phyloP scores from a whole-genome alignment of 2,329 filamentous ascomycete genomes.

The Phaeophleospora eucalypticola region DNA sequence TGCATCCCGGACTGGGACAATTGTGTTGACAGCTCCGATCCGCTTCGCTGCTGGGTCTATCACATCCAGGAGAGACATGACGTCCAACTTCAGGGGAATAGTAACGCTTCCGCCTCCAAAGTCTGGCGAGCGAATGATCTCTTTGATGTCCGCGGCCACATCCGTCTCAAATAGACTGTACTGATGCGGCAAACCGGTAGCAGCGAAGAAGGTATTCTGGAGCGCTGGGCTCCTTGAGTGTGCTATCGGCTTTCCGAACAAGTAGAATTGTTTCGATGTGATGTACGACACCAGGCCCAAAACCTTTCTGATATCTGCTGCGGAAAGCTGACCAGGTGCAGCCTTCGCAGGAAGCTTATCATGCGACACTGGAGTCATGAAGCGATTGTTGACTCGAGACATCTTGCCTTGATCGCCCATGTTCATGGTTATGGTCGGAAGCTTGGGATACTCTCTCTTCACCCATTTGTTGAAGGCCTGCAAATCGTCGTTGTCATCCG shows the following conservation, averaged over 20 bases:
- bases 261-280: slow-evolving; percentile 69
- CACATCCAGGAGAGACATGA: slow-evolving; percentile 75
- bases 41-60: slow-evolving; percentile 71
- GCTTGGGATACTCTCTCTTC: slow-evolving; percentile 60
- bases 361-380: slow-evolving; percentile 93
- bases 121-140: slow-evolving; percentile 62
- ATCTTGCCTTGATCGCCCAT: slow-evolving; percentile 87
- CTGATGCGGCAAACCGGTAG: slow-evolving; percentile 75
- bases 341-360: slow-evolving; percentile 86
- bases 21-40: slow-evolving; percentile 93
- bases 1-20: slow-evolving; percentile 57
- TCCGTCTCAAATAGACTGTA: slow-evolving; percentile 76
- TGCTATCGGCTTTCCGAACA: slow-evolving; percentile 82
- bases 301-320: slow-evolving; percentile 77
- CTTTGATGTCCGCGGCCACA: slow-evolving; percentile 55
- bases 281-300: slow-evolving; percentile 77
- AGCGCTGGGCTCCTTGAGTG: slow-evolving; percentile 81
- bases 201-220: slow-evolving; percentile 78
- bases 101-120: slow-evolving; percentile 96
- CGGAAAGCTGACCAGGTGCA: slow-evolving; percentile 88
- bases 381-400: slow-evolving; percentile 82
- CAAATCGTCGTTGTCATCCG: slow-evolving; percentile 84
- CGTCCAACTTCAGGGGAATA: slow-evolving; percentile 87
- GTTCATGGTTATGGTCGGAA: slow-evolving; percentile 91
- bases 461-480: slow-evolving; percentile 77